Base-by-base conservation (phyloP, 2,329 filamentous ascomycete species). In the Hysterium pulicare region DNA sequence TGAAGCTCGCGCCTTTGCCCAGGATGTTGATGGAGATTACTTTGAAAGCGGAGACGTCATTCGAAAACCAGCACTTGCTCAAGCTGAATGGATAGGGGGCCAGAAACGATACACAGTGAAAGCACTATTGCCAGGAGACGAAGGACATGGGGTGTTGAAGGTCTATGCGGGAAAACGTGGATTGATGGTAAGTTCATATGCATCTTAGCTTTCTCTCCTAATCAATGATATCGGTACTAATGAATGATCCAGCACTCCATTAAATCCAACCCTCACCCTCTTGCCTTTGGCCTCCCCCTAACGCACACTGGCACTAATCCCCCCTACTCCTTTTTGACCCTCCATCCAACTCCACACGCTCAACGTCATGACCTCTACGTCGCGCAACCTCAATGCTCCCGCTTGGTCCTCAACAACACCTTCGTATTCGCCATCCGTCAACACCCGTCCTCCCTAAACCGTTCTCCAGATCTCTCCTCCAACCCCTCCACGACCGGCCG, bases 351-450 rank as follows among this genome's bases (percentile, higher is more conserved):
- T 2, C 93, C 93, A 7, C 93, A 98, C 65, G 93, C 93, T n/a
- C 90, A 95, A 61, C 82, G 91, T 32, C 90, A 98, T 66, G 93
- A 98, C 63, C 83, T 98, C 45, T 98, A 98, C 66, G 87, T 98
- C 49, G 87, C 90, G 33, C 93, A 97, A 62, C 93, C 94, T 1
- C 94, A 98, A 67, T 98, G 93, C 64, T 79, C 85, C 51, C 82
- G 84, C 20, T 75, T 98, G 21, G 90, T 89, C 1, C 76, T 95
- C 42, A 96, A 97, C 72, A 97, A 98, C 64, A 98, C 93, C 0
- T 98, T 96, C 61, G 91, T 98, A 21, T 98, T 98, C 66, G 87
- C 87, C 40, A 86, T 98, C 47, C 87, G 93, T 34, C 93, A 98
- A 61, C 90, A 98, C 62, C 87, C 90, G 0, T 85, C 88, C 1